A percentile compares a stretch with the other conserved stretches of the same genome.
Conservation (phyloP, 352 stramenopile genomes). For the Phytopythium sindhum region DNA sequence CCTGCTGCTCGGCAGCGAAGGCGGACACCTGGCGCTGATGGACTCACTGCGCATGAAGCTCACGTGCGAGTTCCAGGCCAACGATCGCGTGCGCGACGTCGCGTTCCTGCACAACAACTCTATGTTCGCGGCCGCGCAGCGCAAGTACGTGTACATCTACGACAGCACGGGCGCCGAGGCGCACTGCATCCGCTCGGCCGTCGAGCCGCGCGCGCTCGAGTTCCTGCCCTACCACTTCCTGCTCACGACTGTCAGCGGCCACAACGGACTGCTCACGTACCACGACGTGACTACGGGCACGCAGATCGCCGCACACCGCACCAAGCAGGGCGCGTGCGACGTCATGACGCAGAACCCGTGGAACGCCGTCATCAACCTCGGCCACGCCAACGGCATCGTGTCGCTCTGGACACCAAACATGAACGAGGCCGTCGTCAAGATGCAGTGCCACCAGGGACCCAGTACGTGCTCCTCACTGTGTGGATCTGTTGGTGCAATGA, state of each 20-base stretch:
- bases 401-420: constrained; percentile 97
- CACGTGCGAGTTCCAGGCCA: constrained; percentile 92
- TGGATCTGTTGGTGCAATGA: constrained; percentile 1
- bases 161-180: constrained; percentile 96
- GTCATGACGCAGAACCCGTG: constrained; percentile 95
- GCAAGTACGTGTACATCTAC: constrained; percentile 99
- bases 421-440: constrained; percentile 93
- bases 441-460: constrained; percentile 96
- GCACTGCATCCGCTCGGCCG: constrained; percentile 93
- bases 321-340: constrained; percentile 90
- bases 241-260: constrained; percentile 92
- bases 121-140: constrained; percentile 96
- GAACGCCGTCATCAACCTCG: constrained; percentile 96
- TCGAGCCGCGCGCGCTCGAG: constrained; percentile 91
- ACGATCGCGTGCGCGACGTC: constrained; percentile 94
- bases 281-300: constrained; percentile 96
- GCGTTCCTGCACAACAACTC: constrained; percentile 97
- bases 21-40: constrained; percentile 95
- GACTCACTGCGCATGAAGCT: constrained; percentile 91
- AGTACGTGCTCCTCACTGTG: constrained; percentile 52
- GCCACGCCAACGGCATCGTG: constrained; percentile 97
- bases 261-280: constrained; percentile 89
- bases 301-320: constrained; percentile 90
- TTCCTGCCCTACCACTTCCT: constrained; percentile 99
- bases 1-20: constrained; percentile 90